Conservation (phyloP, 768 basidiomycete species). For the Holtermannia corniformis region DNA sequence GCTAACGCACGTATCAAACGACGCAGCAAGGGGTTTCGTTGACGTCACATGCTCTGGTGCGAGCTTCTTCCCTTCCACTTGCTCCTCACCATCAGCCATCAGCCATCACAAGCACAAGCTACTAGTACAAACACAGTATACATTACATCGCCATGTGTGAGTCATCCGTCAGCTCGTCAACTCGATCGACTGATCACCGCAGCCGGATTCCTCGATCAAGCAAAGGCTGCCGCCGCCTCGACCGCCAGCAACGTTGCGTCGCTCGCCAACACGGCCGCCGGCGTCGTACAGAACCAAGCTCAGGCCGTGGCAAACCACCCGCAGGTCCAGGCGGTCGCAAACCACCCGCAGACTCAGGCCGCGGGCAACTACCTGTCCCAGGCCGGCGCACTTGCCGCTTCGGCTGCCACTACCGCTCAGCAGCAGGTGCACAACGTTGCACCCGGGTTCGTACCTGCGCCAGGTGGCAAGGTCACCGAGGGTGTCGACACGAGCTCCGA, state of each 20-base stretch:
- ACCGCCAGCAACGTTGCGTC: slow-evolving; percentile 17
- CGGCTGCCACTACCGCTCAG: slow-evolving; percentile 13
- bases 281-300: slow-evolving; percentile 12
- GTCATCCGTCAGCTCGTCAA: too few relatives aligned
- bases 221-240: slow-evolving; percentile 21
- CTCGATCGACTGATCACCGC: too few relatives aligned
- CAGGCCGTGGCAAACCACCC: neutral
- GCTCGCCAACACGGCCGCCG: slow-evolving; percentile 30
- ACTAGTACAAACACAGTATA: neutral
- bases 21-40: too few relatives aligned
- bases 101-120: neutral
- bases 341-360: slow-evolving; percentile 10
- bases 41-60: neutral
- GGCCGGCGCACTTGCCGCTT: slow-evolving; percentile 19
- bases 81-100: neutral
- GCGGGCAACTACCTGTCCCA: slow-evolving; percentile 16
- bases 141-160: too few relatives aligned
- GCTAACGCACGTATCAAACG: neutral
- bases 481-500: slow-evolving; percentile 28
- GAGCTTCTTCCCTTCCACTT: neutral
- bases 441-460: slow-evolving; percentile 33
- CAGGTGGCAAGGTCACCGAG: slow-evolving; percentile 3
- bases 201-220: slow-evolving; percentile 38
- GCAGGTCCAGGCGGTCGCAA: neutral
- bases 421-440: slow-evolving; percentile 27